phyloP scores from a whole-genome alignment of 2,329 filamentous ascomycete genomes.

The Amylocarpus encephaloides region DNA sequence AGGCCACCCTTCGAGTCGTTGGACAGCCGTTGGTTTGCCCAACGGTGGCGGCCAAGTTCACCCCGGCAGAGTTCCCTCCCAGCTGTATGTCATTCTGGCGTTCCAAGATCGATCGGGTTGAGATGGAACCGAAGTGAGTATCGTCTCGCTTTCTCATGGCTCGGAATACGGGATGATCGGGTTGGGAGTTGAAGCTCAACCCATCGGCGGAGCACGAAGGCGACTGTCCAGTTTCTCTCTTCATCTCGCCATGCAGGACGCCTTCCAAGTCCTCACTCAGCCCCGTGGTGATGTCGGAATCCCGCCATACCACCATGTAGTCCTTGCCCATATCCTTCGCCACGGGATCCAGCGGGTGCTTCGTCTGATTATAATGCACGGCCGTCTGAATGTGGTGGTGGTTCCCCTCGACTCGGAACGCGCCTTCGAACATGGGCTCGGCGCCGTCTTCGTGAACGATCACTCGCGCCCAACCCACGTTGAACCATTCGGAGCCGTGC shows the following conservation, averaged over 20 bases:
- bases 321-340: conserved; percentile 50
- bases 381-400: conserved; percentile 81
- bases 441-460: conserved; percentile 70
- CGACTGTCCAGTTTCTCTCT: conserved; percentile 27
- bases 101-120: conserved; percentile 63
- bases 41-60: conserved; percentile 73
- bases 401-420: conserved; percentile 73
- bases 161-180: conserved; percentile 61
- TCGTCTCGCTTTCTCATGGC: conserved; percentile 41
- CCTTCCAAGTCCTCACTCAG: conserved; percentile 36
- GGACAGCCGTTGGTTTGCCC: conserved; percentile 82
- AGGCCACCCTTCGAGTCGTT: conserved; percentile 79
- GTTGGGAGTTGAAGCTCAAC: conserved; percentile 72
- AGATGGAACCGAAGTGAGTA: conserved; percentile 52
- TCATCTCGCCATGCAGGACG: conserved; percentile 41
- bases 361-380: conserved; percentile 66
- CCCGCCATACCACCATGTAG: conserved; percentile 85
- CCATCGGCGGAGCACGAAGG: conserved; percentile 65
- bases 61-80: conserved; percentile 68
- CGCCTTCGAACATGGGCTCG: conserved; percentile 80
- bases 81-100: conserved; percentile 64
- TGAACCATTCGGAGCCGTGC: conserved; percentile 61
- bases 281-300: conserved; percentile 65
- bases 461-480: conserved; percentile 82
- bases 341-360: conserved; percentile 63